Base-by-base conservation (phyloP, 1,139 yeast genomes). In the Yamadazyma sp. region DNA sequence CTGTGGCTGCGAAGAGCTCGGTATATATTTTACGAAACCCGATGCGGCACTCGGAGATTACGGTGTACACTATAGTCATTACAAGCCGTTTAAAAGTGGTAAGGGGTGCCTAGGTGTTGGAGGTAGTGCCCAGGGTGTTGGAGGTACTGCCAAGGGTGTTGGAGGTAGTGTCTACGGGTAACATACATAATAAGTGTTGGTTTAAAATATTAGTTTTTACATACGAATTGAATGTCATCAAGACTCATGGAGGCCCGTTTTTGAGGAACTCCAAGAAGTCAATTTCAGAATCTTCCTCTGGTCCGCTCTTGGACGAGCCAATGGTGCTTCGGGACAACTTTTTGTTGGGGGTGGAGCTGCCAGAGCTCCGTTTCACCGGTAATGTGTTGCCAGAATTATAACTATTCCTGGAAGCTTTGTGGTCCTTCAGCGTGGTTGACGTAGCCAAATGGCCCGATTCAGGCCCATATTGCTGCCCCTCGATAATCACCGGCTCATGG, bases 241-340 rank as follows among this genome's bases (percentile, higher is more conserved):
- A 26, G 3, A 5, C 12, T 6, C 20, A 33, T 26, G 45, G 46
- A 13, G 78, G 78, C 2, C 77, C 78, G 28, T 57, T 59, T 22
- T 63, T 65, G 37, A 76, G 61, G 43, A 76, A 73, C 42, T 73
- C 80, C 46, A 74, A 35, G 42, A 76, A 64, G 48, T 75, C 80
- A 62, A 74, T 62, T 37, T 69, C 67, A 1, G 53, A 54, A 15
- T 45, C 39, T 25, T 10, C 29, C 29, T n/a, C 15, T 6, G 25
- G 11, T 23, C 11, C 25, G 15, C 14, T 12, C 28, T 12, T 25
- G 8, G 28, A 25, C 5, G 42, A 28, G 11, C 45, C 52, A 6
- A 47, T 12, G 10, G 49, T 47, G 2, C 41, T 38, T 28, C 39
- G 43, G 14, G 53, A 42, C 16, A 37, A 31, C 26, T 43, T 50